phyloP scores from a whole-genome alignment of 2,329 filamentous ascomycete species.

The Penicillium digitatum region DNA sequence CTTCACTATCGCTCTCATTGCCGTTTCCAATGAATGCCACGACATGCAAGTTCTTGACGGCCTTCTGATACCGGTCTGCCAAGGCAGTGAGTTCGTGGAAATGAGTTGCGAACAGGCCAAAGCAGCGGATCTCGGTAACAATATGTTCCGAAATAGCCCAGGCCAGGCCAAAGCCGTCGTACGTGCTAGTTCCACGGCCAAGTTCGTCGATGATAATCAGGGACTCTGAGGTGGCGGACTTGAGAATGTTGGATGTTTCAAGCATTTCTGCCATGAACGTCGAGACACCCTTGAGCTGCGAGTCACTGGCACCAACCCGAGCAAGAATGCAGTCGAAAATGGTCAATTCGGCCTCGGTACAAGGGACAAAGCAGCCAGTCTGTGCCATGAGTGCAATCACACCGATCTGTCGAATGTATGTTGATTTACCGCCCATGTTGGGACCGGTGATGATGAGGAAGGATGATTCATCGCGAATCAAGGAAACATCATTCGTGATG shows the following conservation, averaged over 20 bases:
- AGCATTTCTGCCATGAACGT: conserved; percentile 99
- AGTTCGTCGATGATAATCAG: conserved; percentile 98
- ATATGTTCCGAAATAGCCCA: conserved; percentile 99
- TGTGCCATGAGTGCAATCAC: conserved; percentile 98
- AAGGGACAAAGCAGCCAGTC: conserved; percentile 93
- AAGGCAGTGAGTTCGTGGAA: conserved; percentile 96
- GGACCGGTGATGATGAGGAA: conserved; percentile 97
- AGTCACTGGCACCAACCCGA: conserved; percentile 91
- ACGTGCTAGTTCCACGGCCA: conserved; percentile 92
- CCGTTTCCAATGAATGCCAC: conserved; percentile 77
- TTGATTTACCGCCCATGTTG: conserved; percentile 99
- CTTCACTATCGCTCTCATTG: conserved; percentile 42
- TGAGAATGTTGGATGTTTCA: conserved; percentile 96
- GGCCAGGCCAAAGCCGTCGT: conserved; percentile 96
- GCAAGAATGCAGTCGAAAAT: conserved; percentile 97
- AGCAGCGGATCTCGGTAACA: conserved; percentile 88
- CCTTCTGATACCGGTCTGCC: conserved; percentile 71
- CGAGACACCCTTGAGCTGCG: conserved; percentile 93
- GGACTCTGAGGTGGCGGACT: conserved; percentile 89
- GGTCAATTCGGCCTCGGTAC: conserved; percentile 80
- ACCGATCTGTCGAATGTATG: conserved; percentile 94
- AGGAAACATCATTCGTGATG: conserved; percentile 92
- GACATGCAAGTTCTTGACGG: conserved; percentile 90
- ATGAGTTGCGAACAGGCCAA: conserved; percentile 92
- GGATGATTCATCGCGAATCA: conserved; percentile 72